Base-by-base conservation (phyloP, 2,329 filamentous ascomycete species). In the Penicillium brasilianum region DNA sequence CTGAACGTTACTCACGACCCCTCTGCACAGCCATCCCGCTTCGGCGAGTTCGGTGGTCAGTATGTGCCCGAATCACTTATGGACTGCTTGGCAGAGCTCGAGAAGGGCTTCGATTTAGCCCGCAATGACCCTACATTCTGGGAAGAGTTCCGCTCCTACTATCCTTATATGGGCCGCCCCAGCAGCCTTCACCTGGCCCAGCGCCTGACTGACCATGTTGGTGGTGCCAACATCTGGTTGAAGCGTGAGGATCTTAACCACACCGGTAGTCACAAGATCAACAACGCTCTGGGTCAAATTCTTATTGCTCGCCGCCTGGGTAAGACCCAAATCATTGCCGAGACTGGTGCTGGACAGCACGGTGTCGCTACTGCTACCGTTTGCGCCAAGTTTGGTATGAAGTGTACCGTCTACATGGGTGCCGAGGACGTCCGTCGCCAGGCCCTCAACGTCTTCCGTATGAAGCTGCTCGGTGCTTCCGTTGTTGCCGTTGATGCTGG, bases 191-290 rank as follows among this genome's bases (percentile, higher is more conserved):
- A 99, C 80, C 81, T 93, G 56, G 95, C 95, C 1, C 88, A 95
- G 69, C 88, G 93, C 56, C 82, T 99, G 67, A 98, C 94, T 0
- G 90, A 96, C 74, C 83, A 94, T 72, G 93, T 92, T 51, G 92
- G 93, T 25, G 95, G 95, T 62, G 94, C 95, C 52, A 96, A 93
- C 74, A 96, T 99, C 81, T 99, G 94, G 90, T 82, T 99, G 69
- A 99, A 99, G 86, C 88, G 95, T 71, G 95, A 99, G 80, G 95
- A 99, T 76, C 83, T 98, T 59, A 98, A 98, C 80, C 95, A 99
- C 77, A 98, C 95, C 9, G 95, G 95, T 68, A 96, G 91, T 65
- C 95, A 99, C 85, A 99, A 99, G 86, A 98, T 99, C 84, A 99
- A 99, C 84, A 99, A 99, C 72, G 95, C 95, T 0, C 83, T 99